These are phyloP conservation scores for Aspergillus cristatus DNA, from an alignment of 495 filamentous ascomycete genomes.

Conservation along the genomic window DNA sequence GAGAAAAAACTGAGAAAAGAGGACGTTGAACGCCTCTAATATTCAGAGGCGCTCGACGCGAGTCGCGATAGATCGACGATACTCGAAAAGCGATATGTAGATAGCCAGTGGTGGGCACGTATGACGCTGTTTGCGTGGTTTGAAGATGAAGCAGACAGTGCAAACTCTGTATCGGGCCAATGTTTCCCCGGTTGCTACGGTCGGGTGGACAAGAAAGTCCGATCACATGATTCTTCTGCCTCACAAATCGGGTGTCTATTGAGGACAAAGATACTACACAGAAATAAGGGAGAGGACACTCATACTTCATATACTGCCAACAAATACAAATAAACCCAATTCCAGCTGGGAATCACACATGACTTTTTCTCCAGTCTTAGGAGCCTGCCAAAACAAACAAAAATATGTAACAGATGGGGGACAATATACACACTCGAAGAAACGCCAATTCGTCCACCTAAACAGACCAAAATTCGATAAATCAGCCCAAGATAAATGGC, in stretches of 20 bases:
- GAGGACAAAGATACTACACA: too few relatives aligned
- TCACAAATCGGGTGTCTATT: too few relatives aligned
- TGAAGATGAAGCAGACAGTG: conserved; percentile 41
- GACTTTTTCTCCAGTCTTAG: not conserved
- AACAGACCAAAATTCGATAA: too few relatives aligned
- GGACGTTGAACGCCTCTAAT: conserved; percentile 5
- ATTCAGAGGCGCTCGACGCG: conserved; percentile 5
- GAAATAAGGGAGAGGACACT: too few relatives aligned
- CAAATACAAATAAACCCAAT: too few relatives aligned
- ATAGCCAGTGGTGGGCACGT: conserved; percentile 6
- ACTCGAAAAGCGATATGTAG: too few relatives aligned
- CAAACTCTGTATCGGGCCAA: conserved; percentile 27
- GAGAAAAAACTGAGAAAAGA: not conserved
- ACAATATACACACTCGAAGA: not conserved
- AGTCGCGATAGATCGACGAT: conserved; percentile 13
- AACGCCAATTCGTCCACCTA: too few relatives aligned
- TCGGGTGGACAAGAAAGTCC: not conserved
- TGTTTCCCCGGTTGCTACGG: not conserved
- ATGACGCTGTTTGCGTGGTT: conserved; percentile 40
- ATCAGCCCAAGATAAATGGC: too few relatives aligned
- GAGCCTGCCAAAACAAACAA: conserved; percentile 9
- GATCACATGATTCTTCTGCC: too few relatives aligned
- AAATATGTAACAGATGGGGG: too few relatives aligned
- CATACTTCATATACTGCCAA: too few relatives aligned
- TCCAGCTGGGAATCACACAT: not conserved